Percentiles rank a stretch among this genome's conserved stretches.
These are phyloP conservation scores for Plantago coronopus DNA, from an alignment of 305 asterid genomes.

Conservation along the genomic window DNA sequence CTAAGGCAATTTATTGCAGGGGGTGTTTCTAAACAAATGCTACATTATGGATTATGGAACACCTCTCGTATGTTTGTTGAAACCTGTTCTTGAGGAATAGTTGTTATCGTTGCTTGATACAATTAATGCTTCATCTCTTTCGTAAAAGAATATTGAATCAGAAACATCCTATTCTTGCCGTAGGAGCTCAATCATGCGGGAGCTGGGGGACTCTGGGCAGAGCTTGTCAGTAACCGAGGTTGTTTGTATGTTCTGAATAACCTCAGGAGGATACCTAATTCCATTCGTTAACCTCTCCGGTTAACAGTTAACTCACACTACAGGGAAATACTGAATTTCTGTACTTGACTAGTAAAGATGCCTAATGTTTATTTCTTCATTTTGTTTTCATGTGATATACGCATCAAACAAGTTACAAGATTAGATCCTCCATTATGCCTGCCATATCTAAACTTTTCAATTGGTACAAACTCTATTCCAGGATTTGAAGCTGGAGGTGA, in stretches of 20 bases:
- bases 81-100: no score
- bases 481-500: constrained; percentile 94
- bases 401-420: background rate
- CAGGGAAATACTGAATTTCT: background rate
- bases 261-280: no score
- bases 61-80: background rate
- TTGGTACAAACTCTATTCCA: constrained; percentile 22
- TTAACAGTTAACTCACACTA: background rate
- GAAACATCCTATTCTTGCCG: constrained; percentile 1
- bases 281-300: background rate
- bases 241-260: no score
- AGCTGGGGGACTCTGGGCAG: constrained; percentile 90
- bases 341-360: background rate
- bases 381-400: background rate
- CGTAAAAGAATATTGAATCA: background rate
- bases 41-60: background rate
- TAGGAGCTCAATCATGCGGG: constrained; percentile 93
- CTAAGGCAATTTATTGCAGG: no score
- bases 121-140: background rate
- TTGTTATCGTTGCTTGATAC: background rate
- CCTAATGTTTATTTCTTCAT: background rate
- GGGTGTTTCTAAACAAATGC: background rate
- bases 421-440: background rate
- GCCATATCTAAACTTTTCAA: background rate
- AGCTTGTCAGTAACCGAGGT: constrained; percentile 88